Percentiles rank a stretch among this genome's conserved stretches.
phyloP scores from a whole-genome alignment of 83 land plant genomes.

The Picea abies region DNA sequence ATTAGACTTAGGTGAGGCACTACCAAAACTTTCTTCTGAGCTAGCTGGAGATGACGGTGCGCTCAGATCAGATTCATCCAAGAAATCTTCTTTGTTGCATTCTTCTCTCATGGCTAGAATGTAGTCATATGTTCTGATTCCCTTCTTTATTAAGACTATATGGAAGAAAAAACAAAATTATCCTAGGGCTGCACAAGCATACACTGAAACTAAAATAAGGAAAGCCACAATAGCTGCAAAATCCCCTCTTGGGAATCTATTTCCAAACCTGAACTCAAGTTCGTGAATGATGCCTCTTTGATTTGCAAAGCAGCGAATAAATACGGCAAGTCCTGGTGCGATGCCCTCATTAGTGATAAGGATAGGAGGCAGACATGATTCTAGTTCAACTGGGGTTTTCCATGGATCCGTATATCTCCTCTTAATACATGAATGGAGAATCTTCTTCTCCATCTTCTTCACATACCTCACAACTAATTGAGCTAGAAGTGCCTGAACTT shows the following conservation, averaged over 20 bases:
- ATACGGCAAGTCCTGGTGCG: conserved; percentile 44
- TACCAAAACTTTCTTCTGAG: conserved; percentile 8
- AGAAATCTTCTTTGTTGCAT: too few species aligned
- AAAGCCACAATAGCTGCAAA: conserved; percentile 66
- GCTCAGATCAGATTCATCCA: too few species aligned
- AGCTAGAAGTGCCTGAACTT: too few species aligned
- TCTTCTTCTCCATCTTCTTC: too few species aligned
- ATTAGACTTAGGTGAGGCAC: too few species aligned
- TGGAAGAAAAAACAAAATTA: conserved; percentile 87
- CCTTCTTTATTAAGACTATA: conserved; percentile 75
- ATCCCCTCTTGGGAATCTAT: conserved; percentile 49
- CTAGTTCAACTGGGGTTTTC: conserved; percentile 26
- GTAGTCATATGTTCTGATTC: conserved; percentile 83
- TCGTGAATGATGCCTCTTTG: conserved; percentile 40
- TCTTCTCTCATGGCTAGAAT: conserved; percentile 79
- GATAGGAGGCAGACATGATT: conserved; percentile 63
- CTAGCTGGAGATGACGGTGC: too few species aligned
- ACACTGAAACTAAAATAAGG: conserved; percentile 49
- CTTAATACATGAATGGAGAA: too few species aligned
- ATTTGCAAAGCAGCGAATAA: conserved; percentile 63
- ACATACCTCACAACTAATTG: too few species aligned
- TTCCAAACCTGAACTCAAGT: conserved; percentile 33
- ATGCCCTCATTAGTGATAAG: conserved; percentile 35
- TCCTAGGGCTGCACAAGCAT: conserved; percentile 61
- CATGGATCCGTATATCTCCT: too few species aligned